These are phyloP conservation scores for Dactylellina parvicollis DNA, from an alignment of 2,329 filamentous ascomycete genomes.

Conservation along the genomic window DNA sequence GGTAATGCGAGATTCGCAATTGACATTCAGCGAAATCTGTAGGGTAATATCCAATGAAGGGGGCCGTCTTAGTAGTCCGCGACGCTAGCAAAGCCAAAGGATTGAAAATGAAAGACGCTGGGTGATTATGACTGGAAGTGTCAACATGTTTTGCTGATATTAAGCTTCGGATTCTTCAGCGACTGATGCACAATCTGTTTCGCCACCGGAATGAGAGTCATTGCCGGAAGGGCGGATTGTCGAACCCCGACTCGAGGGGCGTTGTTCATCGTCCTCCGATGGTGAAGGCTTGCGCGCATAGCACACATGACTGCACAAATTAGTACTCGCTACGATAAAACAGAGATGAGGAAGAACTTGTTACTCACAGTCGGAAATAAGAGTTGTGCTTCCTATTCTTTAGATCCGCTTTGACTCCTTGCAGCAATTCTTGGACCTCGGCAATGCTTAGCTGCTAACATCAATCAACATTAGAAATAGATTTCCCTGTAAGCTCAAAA, in stretches of 20 bases:
- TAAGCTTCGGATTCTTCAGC: constrained; percentile 19
- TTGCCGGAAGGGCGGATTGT: constrained; percentile 20
- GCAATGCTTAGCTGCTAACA: constrained; percentile 25
- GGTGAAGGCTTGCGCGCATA: constrained; percentile 37
- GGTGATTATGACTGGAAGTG: no score
- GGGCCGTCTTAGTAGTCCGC: no score
- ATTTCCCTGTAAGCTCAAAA: not conserved
- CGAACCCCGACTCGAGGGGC: constrained; percentile 30
- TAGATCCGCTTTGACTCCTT: constrained; percentile 52
- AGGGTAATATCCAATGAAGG: no score
- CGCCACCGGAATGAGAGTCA: constrained; percentile 24
- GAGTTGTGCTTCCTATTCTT: constrained; percentile 46
- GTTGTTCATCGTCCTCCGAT: constrained; percentile 6
- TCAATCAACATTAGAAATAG: not conserved
- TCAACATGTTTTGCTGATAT: no score
- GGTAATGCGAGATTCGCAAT: no score
- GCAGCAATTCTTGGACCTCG: constrained; percentile 50
- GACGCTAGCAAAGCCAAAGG: no score
- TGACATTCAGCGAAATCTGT: no score
- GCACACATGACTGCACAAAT: constrained; percentile 29
- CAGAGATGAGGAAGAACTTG: not conserved
- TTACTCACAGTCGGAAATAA: constrained; percentile 55
- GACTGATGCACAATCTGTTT: constrained; percentile 42
- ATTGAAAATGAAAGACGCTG: no score
- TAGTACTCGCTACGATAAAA: not conserved